A percentile compares a stretch with the other conserved stretches of the same genome.
Conservation (phyloP, 106 monocot species). For the Apostasia shenzhenica region DNA sequence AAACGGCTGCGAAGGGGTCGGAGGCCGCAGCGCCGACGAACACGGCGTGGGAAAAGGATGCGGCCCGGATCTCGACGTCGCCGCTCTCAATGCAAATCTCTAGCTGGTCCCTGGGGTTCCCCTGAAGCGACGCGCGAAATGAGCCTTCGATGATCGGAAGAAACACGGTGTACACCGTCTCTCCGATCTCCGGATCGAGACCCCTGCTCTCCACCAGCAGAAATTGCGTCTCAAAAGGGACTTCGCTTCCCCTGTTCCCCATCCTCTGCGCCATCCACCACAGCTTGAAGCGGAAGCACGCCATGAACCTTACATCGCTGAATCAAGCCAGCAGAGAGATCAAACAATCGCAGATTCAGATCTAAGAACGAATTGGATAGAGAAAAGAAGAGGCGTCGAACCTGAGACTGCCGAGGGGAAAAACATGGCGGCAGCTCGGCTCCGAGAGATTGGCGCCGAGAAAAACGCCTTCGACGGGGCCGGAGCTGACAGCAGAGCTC, state of each 20-base stretch:
- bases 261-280: conserved; percentile 81
- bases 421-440: conserved; percentile 49
- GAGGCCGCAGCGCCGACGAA: conserved; percentile 52
- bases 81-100: conserved; percentile 86
- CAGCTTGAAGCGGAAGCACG: conserved; percentile 61
- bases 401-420: conserved; percentile 67
- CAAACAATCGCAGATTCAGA: too few relatives aligned
- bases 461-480: conserved; percentile 60
- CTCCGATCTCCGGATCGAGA: conserved; percentile 2
- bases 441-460: conserved; percentile 41
- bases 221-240: conserved; percentile 61
- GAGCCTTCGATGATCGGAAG: conserved; percentile 71
- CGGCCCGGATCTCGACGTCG: conserved; percentile 26
- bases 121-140: conserved; percentile 79
- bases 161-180: conserved; percentile 42
- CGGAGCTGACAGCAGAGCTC: conserved; percentile 33
- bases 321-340: background rate
- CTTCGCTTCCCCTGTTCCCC: conserved; percentile 40
- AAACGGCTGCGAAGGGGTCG: conserved; percentile 77
- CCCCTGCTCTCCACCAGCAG: conserved; percentile 46
- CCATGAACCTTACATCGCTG: conserved; percentile 48
- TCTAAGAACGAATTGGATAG: background rate
- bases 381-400: background rate
- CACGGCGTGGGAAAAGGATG: conserved; percentile 37
- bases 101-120: conserved; percentile 41